These are phyloP conservation scores for Bacidia rubella DNA, from an alignment of 495 filamentous ascomycete genomes.

Conservation along the genomic window DNA sequence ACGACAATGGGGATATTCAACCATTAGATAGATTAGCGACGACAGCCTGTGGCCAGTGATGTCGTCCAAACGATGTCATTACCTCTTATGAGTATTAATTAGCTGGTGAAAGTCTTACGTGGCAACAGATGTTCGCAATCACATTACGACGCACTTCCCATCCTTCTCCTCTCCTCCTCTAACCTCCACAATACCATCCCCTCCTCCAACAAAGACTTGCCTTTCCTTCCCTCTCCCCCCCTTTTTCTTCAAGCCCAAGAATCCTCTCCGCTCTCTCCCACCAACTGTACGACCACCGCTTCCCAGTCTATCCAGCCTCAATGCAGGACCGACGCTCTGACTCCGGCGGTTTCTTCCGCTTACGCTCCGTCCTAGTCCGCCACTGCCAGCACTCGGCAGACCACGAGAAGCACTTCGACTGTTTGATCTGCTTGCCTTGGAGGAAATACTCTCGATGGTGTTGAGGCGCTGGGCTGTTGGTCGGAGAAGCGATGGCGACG, in stretches of 20 bases:
- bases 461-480: conserved; percentile 35
- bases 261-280: conserved; percentile 34
- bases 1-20: no score
- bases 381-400: conserved; percentile 24
- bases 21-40: no score
- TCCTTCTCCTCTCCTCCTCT: conserved; percentile 23
- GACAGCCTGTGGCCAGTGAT: no score
- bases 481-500: conserved; percentile 23
- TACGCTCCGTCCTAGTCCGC: no score
- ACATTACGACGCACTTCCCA: conserved; percentile 44
- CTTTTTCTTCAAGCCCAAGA: conserved; percentile 32
- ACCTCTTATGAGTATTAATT: no score
- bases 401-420: conserved; percentile 21
- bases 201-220: conserved; percentile 26
- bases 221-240: conserved; percentile 25
- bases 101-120: no score
- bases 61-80: no score
- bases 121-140: conserved; percentile 14
- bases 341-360: conserved; percentile 30
- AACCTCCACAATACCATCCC: conserved; percentile 20
- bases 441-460: conserved; percentile 32
- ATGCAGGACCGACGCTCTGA: conserved; percentile 11
- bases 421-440: conserved; percentile 14
- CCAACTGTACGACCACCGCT: background rate
- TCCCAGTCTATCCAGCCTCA: conserved; percentile 9